Conservation (phyloP, 2,329 filamentous ascomycete genomes). For the Zasmidium angulare region DNA sequence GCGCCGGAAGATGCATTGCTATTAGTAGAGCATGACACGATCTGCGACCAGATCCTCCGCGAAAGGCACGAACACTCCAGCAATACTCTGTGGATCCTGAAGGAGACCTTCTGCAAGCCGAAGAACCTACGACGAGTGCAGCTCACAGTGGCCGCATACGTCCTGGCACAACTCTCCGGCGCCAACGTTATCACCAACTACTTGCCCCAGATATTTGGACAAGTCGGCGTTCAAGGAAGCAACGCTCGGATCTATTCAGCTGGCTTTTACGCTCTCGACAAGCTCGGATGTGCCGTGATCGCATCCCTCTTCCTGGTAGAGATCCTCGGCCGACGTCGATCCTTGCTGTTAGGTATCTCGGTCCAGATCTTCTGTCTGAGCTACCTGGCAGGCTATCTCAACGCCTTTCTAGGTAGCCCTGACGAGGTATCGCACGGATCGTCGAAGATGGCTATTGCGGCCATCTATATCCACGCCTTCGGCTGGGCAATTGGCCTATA, state of each 20-base stretch:
- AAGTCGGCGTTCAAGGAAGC: slow-evolving; percentile 6
- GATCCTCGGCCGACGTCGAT: slow-evolving; percentile 30
- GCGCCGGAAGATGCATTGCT: background rate
- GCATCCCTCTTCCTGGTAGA: slow-evolving; percentile 34
- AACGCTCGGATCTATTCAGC: slow-evolving; percentile 19
- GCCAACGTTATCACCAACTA: slow-evolving; percentile 24
- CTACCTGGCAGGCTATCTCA: background rate
- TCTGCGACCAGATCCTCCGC: background rate
- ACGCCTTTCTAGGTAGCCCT: background rate
- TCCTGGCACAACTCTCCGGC: slow-evolving; percentile 15
- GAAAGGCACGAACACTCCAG: background rate
- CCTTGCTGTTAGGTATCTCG: slow-evolving; percentile 37
- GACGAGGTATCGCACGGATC: background rate
- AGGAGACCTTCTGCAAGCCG: background rate
- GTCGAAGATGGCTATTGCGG: background rate
- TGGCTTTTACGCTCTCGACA: slow-evolving; percentile 20
- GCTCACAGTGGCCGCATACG: background rate
- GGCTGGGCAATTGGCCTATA: background rate
- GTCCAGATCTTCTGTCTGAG: slow-evolving; percentile 25
- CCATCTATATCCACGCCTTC: background rate
- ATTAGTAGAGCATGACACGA: background rate
- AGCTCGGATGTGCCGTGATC: slow-evolving; percentile 25
- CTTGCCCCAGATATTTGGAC: slow-evolving; percentile 18
- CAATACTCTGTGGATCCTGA: background rate
- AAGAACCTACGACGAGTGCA: background rate